Percentiles rank a stretch among this genome's conserved stretches.
Evolutionary conservation across 1,284 basidiomycete species (phyloP).

Genomic region (Heimioporus punctisporus): DNA sequence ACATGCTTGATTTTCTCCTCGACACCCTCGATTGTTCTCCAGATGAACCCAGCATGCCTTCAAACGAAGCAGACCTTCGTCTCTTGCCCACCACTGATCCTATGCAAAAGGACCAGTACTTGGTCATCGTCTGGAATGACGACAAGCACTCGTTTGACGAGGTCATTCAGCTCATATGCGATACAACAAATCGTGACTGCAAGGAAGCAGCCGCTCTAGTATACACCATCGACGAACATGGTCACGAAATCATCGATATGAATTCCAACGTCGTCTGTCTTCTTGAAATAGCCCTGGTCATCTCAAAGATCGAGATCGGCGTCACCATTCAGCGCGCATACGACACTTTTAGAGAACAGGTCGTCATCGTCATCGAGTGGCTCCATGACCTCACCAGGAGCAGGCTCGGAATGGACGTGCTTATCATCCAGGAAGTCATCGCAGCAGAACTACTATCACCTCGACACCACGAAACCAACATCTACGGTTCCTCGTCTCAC

Average conservation of each 20-base stretch:
- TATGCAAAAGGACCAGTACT: constrained; percentile 79
- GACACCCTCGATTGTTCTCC: constrained; percentile 88
- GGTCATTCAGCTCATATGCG: constrained; percentile 80
- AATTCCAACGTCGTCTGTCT: constrained; percentile 69
- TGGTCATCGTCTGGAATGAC: constrained; percentile 95
- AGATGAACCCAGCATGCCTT: constrained; percentile 74
- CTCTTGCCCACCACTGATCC: constrained; percentile 74
- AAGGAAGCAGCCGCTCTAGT: constrained; percentile 71
- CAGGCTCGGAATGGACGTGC: constrained; percentile 64
- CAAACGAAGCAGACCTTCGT: constrained; percentile 70
- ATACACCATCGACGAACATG: constrained; percentile 78
- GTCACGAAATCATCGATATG: constrained; percentile 87
- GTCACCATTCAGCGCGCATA: constrained; percentile 90
- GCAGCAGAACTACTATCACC: constrained; percentile 71
- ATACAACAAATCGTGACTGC: constrained; percentile 60
- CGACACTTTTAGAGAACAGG: constrained; percentile 91
- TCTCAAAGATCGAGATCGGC: constrained; percentile 90
- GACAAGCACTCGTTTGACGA: constrained; percentile 97
- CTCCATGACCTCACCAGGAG: constrained; percentile 81
- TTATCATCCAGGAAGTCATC: constrained; percentile 74
- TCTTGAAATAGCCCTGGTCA: constrained; percentile 79
- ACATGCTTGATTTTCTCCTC: constrained; percentile 84
- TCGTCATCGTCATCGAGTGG: constrained; percentile 85
- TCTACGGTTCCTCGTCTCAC: constrained; percentile 32
- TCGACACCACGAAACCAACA: constrained; percentile 50